These are phyloP conservation scores for Trypanosoma platydactyli DNA, from an alignment of 208 protist species.

Conservation along the genomic window DNA sequence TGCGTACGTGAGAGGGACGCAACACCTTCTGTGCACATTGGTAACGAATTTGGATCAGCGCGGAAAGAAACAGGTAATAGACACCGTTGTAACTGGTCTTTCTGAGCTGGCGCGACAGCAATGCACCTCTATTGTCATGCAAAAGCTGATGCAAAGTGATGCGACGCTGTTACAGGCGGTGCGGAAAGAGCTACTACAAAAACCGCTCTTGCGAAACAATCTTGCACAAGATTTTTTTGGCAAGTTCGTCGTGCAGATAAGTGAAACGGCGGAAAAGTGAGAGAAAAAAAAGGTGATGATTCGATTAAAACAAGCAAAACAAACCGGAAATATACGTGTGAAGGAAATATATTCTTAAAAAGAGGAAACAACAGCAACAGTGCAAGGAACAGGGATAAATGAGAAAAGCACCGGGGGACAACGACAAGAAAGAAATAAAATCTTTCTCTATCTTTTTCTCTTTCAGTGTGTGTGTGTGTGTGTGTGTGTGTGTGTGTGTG, in stretches of 20 bases:
- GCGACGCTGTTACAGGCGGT: constrained; percentile 47
- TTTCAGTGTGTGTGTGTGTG: no score
- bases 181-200: constrained; percentile 36
- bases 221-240: constrained; percentile 83
- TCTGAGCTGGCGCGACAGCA: constrained; percentile 54
- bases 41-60: constrained; percentile 66
- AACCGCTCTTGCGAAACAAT: constrained; percentile 53
- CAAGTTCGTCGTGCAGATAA: constrained; percentile 87
- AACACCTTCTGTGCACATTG: constrained; percentile 79
- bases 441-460: no score
- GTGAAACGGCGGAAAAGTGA: constrained; percentile 10
- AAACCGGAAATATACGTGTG: no score
- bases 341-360: no score
- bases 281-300: no score
- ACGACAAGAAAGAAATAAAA: no score
- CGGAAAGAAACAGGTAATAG: constrained; percentile 54
- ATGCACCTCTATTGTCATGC: constrained; percentile 72
- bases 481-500: no score
- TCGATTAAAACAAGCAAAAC: no score
- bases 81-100: constrained; percentile 55
- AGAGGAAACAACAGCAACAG: no score
- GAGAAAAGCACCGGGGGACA: no score
- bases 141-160: constrained; percentile 82
- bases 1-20: constrained; percentile 68
- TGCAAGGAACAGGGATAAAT: no score